Evolutionary conservation across 2,329 filamentous ascomycete species (phyloP), one percentile per base, ranked within the genome.

Genomic region (Saccharata proteae): DNA sequence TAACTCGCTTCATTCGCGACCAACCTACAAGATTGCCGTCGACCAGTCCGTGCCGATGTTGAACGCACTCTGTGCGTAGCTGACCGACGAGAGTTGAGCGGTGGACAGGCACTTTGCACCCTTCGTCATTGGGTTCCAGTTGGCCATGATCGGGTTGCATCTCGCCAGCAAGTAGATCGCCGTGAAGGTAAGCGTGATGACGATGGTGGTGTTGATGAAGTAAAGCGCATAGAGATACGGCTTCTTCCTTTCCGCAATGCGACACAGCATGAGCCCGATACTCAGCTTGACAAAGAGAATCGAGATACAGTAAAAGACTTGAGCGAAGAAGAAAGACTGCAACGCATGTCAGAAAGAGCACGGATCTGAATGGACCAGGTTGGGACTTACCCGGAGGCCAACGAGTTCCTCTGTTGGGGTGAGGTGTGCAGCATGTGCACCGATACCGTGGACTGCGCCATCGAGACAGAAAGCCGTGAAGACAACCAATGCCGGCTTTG

Each of bases 21-120:
- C 6, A 4, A 35, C 45, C 34, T 26, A 49, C 42, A 55, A 40
- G 3, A 54, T 32, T 1, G 52, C 51, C 13, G 45, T 52, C 27
- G 50, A 50, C 52, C 51, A 55, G 20, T 57, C 53, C 1, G 48
- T 51, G 11, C 45, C 35, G 13, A 55, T 55, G 28, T 56, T 55
- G 18, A 55, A 43, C 1, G 50, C 47, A 3, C 26, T 25, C 14
- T 35, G 27, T 5, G 12, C 10, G 20, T 29, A 30, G 27, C 32
- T 35, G 21, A 35, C 32, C 5, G 26, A 20, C 5, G 32, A 29
- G 13, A 35, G n/a, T 16, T 16, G 26, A 11, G 26, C 21, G 16
- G 16, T 12, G 4, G 32, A 27, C 10, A 29, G n/a, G 12, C 32
- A 35, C 18, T 30, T 29, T 11, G 26, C 26, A 11, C 26, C 26